These are phyloP conservation scores for Dendrobium huoshanense DNA, from an alignment of 106 monocot genomes.

Conservation along the genomic window DNA sequence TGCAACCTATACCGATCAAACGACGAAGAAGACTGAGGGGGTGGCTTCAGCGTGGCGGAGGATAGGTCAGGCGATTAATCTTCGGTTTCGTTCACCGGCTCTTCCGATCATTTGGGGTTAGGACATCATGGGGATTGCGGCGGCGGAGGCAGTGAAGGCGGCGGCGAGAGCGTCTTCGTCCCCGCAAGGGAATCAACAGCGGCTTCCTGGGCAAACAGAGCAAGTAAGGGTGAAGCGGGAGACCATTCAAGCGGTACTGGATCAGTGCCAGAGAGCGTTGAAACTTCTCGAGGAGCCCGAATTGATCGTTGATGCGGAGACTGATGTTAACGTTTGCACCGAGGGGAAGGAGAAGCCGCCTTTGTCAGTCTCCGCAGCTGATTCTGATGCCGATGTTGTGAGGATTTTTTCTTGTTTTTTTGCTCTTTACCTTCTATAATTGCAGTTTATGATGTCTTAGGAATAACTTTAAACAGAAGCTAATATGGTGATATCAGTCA, in stretches of 20 bases:
- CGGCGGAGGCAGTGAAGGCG: neutral
- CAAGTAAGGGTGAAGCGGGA: constrained; percentile 23
- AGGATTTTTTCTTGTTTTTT: neutral
- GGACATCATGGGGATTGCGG: neutral
- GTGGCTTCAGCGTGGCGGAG: neutral
- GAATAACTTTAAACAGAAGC: neutral
- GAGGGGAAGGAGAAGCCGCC: constrained; percentile 3
- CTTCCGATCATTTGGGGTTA: constrained; percentile 1
- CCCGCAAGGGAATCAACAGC: neutral
- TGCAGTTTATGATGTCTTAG: neutral
- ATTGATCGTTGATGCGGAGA: neutral
- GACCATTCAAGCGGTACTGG: constrained; percentile 46
- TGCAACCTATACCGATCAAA: too few relatives aligned
- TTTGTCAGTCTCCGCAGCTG: neutral
- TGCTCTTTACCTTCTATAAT: neutral
- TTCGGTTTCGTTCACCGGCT: neutral
- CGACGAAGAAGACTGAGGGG: too few relatives aligned
- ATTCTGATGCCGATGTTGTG: neutral
- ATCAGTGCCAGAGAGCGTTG: constrained; percentile 60
- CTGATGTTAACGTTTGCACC: neutral
- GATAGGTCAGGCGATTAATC: neutral
- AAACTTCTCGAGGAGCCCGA: constrained; percentile 26
- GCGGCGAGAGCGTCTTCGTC: neutral
- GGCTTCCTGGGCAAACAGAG: neutral
- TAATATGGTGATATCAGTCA: neutral